phyloP scores from a whole-genome alignment of 192 early-diverging fungal genomes.

The Coemansia biformis region DNA sequence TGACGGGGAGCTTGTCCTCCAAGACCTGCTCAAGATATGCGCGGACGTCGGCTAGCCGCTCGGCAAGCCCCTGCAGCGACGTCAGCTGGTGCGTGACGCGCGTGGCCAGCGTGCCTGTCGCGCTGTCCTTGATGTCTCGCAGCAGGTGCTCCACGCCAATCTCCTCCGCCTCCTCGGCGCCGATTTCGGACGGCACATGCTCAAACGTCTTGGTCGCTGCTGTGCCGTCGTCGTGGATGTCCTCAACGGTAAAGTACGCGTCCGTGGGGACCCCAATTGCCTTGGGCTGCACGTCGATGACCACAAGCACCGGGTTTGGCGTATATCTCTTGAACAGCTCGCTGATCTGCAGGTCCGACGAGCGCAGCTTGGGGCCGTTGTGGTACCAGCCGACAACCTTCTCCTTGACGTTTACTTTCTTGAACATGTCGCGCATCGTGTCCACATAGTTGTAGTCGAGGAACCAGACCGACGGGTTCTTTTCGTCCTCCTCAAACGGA shows the following conservation, averaged over 20 bases:
- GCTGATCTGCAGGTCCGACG: slow-evolving; percentile 95
- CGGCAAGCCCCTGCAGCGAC: slow-evolving; percentile 84
- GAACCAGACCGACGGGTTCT: slow-evolving; percentile 97
- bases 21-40: slow-evolving; percentile 87
- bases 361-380: slow-evolving; percentile 94
- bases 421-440: slow-evolving; percentile 99
- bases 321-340: slow-evolving; percentile 95
- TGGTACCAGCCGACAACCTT: slow-evolving; percentile 99
- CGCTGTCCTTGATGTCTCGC: slow-evolving; percentile 96
- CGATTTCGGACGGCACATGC: slow-evolving; percentile 91
- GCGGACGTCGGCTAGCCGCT: slow-evolving; percentile 79
- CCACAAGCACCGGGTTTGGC: slow-evolving; percentile 93
- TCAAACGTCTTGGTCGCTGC: slow-evolving; percentile 95
- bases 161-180: slow-evolving; percentile 99
- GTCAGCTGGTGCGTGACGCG: slow-evolving; percentile 87
- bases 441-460: slow-evolving; percentile 99
- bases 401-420: slow-evolving; percentile 98
- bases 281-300: slow-evolving; percentile 94
- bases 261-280: slow-evolving; percentile 92
- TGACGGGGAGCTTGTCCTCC: slow-evolving; percentile 78
- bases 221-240: slow-evolving; percentile 98
- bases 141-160: slow-evolving; percentile 98
- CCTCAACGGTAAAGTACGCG: slow-evolving; percentile 96
- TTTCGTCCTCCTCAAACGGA: slow-evolving; percentile 99
- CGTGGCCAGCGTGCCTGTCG: slow-evolving; percentile 92